Percentiles rank a stretch among this genome's conserved stretches.
These are phyloP conservation scores for Cladosporium colombiae DNA, from an alignment of 2,329 filamentous ascomycete genomes.

Conservation along the genomic window DNA sequence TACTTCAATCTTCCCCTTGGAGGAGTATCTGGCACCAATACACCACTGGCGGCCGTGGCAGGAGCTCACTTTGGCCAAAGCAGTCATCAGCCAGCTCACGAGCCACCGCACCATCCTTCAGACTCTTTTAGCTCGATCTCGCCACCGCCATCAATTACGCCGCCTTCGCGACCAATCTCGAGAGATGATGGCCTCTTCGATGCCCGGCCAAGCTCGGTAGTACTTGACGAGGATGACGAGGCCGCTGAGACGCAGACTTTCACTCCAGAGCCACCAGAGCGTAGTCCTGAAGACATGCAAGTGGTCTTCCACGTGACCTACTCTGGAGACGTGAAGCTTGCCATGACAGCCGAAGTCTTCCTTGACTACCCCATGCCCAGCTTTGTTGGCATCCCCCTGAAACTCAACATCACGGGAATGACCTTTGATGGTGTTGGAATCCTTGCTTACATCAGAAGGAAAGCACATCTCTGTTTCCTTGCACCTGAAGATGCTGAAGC, in stretches of 20 bases:
- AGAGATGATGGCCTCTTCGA: slow-evolving; percentile 36
- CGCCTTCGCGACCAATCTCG: slow-evolving; percentile 47
- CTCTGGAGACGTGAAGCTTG: slow-evolving; percentile 80
- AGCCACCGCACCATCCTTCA: slow-evolving; percentile 25
- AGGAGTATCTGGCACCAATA: slow-evolving; percentile 73
- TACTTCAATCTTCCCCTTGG: slow-evolving; percentile 81
- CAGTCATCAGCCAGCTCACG: slow-evolving; percentile 34
- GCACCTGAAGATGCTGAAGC: slow-evolving; percentile 87
- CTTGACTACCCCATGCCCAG: slow-evolving; percentile 98
- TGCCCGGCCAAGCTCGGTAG: slow-evolving; percentile 23
- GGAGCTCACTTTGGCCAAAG: slow-evolving; percentile 60
- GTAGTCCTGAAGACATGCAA: slow-evolving; percentile 82
- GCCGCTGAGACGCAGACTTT: slow-evolving; percentile 46
- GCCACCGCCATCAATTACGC: slow-evolving; percentile 48
- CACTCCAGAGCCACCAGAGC: slow-evolving; percentile 65
- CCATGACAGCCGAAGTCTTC: slow-evolving; percentile 90
- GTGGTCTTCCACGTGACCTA: slow-evolving; percentile 90
- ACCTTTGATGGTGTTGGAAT: slow-evolving; percentile 95
- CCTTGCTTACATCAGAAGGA: slow-evolving; percentile 83
- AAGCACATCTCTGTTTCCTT: slow-evolving; percentile 91
- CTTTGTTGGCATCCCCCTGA: slow-evolving; percentile 93
- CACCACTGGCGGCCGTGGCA: slow-evolving; percentile 76
- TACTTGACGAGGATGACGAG: slow-evolving; percentile 28
- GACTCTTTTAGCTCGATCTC: slow-evolving; percentile 50
- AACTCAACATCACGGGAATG: slow-evolving; percentile 90